Evolutionary conservation across 2,329 filamentous ascomycete genomes (phyloP).

Genomic region (Fusarium xylarioides): DNA sequence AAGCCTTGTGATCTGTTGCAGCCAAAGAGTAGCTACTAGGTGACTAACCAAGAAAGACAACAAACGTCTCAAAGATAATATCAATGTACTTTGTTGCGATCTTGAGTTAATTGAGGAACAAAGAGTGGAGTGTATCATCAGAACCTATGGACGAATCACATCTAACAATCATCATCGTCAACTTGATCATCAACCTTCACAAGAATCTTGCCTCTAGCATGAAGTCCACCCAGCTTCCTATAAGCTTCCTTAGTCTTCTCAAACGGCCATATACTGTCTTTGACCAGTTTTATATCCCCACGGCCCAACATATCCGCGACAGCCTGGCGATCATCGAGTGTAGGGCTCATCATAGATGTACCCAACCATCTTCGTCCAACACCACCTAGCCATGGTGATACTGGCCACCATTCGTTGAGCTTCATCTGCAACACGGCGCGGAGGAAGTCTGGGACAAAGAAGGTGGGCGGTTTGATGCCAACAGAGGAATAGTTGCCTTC

Average conservation of each 20-base stretch:
- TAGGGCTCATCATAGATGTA: conserved; percentile 48
- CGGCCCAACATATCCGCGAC: conserved; percentile 42
- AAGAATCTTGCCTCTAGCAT: conserved; percentile 52
- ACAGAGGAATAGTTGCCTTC: background rate
- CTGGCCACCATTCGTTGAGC: conserved; percentile 52
- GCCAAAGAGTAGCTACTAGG: background rate
- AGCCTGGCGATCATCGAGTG: conserved; percentile 45
- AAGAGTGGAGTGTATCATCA: background rate
- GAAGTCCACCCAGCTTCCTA: conserved; percentile 20
- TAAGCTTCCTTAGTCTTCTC: background rate
- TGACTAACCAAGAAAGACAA: background rate
- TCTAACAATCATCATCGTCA: conserved; percentile 37
- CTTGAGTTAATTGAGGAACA: background rate
- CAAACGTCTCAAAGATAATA: background rate
- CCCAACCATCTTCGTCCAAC: conserved; percentile 49
- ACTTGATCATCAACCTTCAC: conserved; percentile 44
- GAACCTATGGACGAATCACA: background rate
- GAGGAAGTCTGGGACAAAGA: conserved; percentile 44
- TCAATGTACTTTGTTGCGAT: background rate
- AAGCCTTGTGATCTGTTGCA: background rate
- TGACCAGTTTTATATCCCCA: background rate
- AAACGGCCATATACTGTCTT: background rate
- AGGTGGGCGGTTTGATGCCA: conserved; percentile 41
- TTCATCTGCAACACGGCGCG: conserved; percentile 48
- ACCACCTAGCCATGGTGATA: conserved; percentile 48